These are phyloP conservation scores for Neurospora hispaniola DNA, from an alignment of 495 filamentous ascomycete genomes.

Conservation along the genomic window DNA sequence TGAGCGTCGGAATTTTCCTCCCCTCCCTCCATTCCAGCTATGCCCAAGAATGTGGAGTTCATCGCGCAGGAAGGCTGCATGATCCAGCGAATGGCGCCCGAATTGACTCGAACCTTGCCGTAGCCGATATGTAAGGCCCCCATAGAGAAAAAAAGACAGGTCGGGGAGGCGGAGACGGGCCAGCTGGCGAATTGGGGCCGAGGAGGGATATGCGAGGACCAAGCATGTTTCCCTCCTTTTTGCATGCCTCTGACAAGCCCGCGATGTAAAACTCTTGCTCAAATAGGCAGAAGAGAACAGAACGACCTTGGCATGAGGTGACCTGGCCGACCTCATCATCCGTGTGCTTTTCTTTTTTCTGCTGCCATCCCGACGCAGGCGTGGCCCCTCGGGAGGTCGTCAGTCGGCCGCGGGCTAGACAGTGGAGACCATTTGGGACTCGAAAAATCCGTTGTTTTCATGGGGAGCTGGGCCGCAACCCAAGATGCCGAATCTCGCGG, in stretches of 20 bases:
- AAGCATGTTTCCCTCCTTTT: conserved; percentile 1
- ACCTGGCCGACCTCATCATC: neutral
- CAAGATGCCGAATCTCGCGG: neutral
- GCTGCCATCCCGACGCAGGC: neutral
- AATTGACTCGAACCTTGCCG: neutral
- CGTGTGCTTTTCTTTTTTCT: neutral
- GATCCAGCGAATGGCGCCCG: neutral
- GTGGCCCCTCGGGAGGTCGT: neutral
- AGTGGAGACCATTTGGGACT: neutral
- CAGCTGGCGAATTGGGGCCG: neutral
- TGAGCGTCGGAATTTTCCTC: neutral
- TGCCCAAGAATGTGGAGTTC: neutral
- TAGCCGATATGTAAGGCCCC: neutral
- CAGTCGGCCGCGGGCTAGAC: neutral
- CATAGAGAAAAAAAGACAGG: neutral
- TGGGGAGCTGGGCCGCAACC: neutral
- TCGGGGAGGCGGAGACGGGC: neutral
- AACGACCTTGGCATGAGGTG: neutral
- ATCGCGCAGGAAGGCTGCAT: neutral
- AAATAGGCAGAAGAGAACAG: neutral
- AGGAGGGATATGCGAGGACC: neutral
- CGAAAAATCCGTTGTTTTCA: neutral
- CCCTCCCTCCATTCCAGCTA: neutral
- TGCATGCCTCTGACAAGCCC: neutral
- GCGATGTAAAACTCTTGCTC: neutral